phyloP scores from a whole-genome alignment of 2,329 filamentous ascomycete genomes.

The Xylogone sp. region DNA sequence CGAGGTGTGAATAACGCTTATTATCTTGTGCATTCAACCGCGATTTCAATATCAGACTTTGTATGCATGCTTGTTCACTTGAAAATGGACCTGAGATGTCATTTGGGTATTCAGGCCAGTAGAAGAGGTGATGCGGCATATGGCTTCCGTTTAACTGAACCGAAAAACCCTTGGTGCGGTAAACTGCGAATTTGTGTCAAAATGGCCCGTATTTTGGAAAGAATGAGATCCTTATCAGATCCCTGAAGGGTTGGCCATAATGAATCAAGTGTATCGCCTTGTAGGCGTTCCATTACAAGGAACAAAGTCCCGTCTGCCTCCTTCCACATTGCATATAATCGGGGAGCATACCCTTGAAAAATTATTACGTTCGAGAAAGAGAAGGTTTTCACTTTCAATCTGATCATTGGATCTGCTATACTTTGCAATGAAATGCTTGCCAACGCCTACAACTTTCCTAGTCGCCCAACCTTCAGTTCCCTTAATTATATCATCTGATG shows the following conservation, averaged over 20 bases:
- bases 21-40: constrained; percentile 6
- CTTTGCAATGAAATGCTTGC: constrained; percentile 11
- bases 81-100: constrained; percentile 10
- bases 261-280: constrained; percentile 5
- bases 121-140: constrained; percentile 12
- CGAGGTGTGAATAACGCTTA: constrained; percentile 7
- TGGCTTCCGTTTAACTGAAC: constrained; percentile 6
- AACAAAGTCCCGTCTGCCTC: constrained; percentile 7
- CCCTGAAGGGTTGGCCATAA: constrained; percentile 9
- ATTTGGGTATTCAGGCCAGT: constrained; percentile 7
- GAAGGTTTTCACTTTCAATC: constrained; percentile 10
- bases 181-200: constrained; percentile 3
- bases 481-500: constrained; percentile 4
- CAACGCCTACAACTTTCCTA: constrained; percentile 9
- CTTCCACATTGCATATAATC: constrained; percentile 13
- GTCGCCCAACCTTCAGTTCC: constrained; percentile 7
- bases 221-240: constrained; percentile 5
- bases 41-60: constrained; percentile 8
- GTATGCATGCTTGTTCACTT: constrained; percentile 1
- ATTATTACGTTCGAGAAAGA: constrained; percentile 9
- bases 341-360: constrained; percentile 6
- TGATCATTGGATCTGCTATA: constrained; percentile 8
- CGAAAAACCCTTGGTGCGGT: constrained; percentile 8
- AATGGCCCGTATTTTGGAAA: neutral
- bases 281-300: constrained; percentile 8